Conservation (phyloP, 129 eudicot species). For the Centella asiatica region DNA sequence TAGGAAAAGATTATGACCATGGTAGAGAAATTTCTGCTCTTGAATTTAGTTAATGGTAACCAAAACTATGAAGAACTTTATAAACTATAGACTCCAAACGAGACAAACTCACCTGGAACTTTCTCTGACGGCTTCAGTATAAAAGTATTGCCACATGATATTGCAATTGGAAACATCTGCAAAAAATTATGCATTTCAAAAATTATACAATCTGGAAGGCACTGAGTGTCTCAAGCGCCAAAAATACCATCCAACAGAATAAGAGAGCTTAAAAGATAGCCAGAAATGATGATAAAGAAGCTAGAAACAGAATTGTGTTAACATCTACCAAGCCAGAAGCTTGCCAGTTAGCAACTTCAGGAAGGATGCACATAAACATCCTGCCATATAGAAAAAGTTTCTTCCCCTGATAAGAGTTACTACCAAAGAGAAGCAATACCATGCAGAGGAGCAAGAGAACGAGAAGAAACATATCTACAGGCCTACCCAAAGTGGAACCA, state of each 20-base stretch:
- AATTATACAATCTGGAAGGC: neutral
- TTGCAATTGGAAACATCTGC: constrained; percentile 98
- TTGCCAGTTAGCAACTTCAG: neutral
- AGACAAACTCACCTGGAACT: constrained; percentile 52
- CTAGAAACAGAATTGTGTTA: neutral
- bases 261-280: neutral
- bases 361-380: neutral
- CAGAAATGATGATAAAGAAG: neutral
- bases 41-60: neutral
- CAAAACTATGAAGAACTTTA: neutral
- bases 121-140: constrained; percentile 74
- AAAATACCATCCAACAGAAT: neutral
- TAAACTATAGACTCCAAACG: constrained; percentile 6
- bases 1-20: neutral
- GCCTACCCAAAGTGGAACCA: constrained; percentile 59
- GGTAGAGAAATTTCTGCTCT: constrained; percentile 2
- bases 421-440: neutral
- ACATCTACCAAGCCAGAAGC: neutral
- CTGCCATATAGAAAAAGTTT: neutral
- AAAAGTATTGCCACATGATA: constrained; percentile 72
- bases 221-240: neutral
- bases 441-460: neutral
- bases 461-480: neutral
- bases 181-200: constrained; percentile 9
- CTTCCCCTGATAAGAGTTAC: neutral